Evolutionary conservation across 345 rosid species (phyloP).

Genomic region (Gossypium bickii): DNA sequence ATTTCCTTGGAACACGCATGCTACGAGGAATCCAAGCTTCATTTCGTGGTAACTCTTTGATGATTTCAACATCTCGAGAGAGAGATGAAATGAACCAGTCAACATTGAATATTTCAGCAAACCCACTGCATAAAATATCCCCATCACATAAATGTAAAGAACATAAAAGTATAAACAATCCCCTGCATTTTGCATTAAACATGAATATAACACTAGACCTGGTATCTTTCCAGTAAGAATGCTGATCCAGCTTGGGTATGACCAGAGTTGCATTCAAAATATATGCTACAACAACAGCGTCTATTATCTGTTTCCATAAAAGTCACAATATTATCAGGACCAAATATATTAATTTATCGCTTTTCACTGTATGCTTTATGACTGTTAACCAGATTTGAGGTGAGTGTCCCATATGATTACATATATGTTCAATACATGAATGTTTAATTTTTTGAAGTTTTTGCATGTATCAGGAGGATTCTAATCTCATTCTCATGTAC

Average conservation of each 20-base stretch:
- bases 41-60: conserved; percentile 57
- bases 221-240: conserved; percentile 86
- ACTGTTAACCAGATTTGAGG: not conserved
- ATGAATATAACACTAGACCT: conserved; percentile 41
- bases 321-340: not conserved
- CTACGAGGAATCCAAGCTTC: conserved; percentile 38
- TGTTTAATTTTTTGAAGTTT: too few species aligned
- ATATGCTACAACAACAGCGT: conserved; percentile 89
- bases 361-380: not conserved
- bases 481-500: too few species aligned
- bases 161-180: not conserved
- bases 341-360: not conserved
- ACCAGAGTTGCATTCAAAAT: conserved; percentile 89
- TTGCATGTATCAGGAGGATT: too few species aligned
- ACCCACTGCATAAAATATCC: conserved; percentile 55
- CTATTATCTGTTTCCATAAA: conserved; percentile 58
- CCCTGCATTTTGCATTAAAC: conserved; percentile 8
- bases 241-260: conserved; percentile 78
- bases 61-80: conserved; percentile 54
- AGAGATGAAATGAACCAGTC: conserved; percentile 77
- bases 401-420: not conserved
- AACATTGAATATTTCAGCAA: conserved; percentile 75
- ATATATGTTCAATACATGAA: too few species aligned
- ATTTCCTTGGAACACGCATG: conserved; percentile 89
- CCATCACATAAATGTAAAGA: conserved; percentile 11